Percentiles rank a stretch among this genome's conserved stretches.
Evolutionary conservation across 1,284 basidiomycete genomes (phyloP).

Genomic region (Cutaneotrichosporon mucoides): DNA sequence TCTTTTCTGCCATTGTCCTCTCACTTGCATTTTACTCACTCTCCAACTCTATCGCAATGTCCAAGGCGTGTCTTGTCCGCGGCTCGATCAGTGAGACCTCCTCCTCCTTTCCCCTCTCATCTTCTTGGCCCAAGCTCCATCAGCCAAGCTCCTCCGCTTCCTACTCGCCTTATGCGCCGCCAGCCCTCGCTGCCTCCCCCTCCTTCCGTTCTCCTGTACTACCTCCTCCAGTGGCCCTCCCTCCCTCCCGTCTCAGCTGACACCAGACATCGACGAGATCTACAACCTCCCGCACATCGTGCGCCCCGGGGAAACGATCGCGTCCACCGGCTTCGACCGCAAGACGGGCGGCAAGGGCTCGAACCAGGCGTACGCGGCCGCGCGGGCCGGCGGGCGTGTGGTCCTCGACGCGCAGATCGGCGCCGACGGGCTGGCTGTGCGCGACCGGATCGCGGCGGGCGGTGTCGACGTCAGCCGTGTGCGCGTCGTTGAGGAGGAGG

Average conservation of each 20-base stretch:
- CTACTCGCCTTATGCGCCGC: too few species aligned
- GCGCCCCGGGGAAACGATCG: slow-evolving; percentile 52
- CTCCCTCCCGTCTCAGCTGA: background rate
- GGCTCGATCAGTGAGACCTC: slow-evolving; percentile 15
- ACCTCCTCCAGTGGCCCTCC: background rate
- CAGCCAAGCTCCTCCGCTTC: too few species aligned
- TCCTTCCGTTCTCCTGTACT: background rate
- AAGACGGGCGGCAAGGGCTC: slow-evolving; percentile 54
- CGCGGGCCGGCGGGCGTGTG: slow-evolving; percentile 46
- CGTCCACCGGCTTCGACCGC: slow-evolving; percentile 45
- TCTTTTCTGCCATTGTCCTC: background rate
- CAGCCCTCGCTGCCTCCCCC: too few species aligned
- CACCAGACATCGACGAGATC: slow-evolving; percentile 41
- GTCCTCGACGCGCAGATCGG: slow-evolving; percentile 48
- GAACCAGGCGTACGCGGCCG: slow-evolving; percentile 51
- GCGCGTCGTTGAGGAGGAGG: slow-evolving; percentile 31
- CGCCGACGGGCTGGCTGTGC: slow-evolving; percentile 46
- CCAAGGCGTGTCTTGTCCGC: slow-evolving; percentile 13
- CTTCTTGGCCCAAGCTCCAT: background rate
- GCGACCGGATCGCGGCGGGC: slow-evolving; percentile 24
- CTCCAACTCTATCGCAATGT: background rate
- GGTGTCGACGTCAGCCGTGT: slow-evolving; percentile 43
- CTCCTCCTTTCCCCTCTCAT: background rate
- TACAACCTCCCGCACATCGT: slow-evolving; percentile 51
- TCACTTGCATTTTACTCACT: too few species aligned